These are phyloP conservation scores for Cladophialophora carrionii DNA, from an alignment of 2,329 filamentous ascomycete species.

Conservation along the genomic window DNA sequence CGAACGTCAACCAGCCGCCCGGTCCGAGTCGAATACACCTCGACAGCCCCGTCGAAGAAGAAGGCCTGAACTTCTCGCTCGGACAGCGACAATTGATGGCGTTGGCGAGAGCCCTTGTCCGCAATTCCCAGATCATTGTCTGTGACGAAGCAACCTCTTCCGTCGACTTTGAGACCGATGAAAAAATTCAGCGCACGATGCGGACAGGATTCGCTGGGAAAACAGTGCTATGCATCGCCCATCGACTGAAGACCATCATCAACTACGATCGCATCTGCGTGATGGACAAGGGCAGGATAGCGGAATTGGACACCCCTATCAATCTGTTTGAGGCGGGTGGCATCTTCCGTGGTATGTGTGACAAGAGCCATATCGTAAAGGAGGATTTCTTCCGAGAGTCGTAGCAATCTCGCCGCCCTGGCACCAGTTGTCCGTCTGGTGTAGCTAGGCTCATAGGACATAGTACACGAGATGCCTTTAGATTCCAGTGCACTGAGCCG, in stretches of 20 bases:
- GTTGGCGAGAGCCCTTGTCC: slow-evolving; percentile 84
- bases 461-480: not conserved
- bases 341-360: slow-evolving; percentile 89
- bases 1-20: slow-evolving; percentile 33
- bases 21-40: slow-evolving; percentile 68
- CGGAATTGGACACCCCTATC: slow-evolving; percentile 79
- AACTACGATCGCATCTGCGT: slow-evolving; percentile 95
- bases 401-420: slow-evolving; percentile 5
- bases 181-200: slow-evolving; percentile 91
- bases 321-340: slow-evolving; percentile 72
- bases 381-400: slow-evolving; percentile 43
- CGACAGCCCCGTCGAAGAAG: slow-evolving; percentile 84
- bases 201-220: slow-evolving; percentile 80
- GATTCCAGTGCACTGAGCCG: slow-evolving; percentile 2
- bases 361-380: slow-evolving; percentile 73
- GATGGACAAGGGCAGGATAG: slow-evolving; percentile 87
- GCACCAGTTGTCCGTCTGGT: not conserved
- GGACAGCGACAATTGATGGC: slow-evolving; percentile 96
- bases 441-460: not conserved
- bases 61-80: slow-evolving; percentile 93
- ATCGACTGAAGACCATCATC: slow-evolving; percentile 88
- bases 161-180: slow-evolving; percentile 95
- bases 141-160: slow-evolving; percentile 94
- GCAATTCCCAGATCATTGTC: slow-evolving; percentile 86
- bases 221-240: slow-evolving; percentile 89